Base-by-base conservation (phyloP, 768 basidiomycete genomes). In the Candolleomyces efflorescens region DNA sequence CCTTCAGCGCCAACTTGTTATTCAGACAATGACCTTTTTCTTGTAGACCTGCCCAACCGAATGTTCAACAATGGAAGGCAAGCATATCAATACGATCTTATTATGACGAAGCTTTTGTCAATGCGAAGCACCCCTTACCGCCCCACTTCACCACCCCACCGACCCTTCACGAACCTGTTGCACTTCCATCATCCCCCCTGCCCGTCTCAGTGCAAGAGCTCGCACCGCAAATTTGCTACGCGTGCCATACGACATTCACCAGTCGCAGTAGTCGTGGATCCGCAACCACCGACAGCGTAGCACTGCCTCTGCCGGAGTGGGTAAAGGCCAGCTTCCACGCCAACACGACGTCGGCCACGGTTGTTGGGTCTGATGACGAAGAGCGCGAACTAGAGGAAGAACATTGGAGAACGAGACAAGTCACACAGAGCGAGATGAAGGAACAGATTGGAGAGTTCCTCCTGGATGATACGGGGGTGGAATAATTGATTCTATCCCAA, bases 11-110 rank as follows among this genome's bases (percentile, higher is more conserved):
- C 22, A 10, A 11, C 24, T 22, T 9, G 41, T 18, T 53, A 27
- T 24, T 15, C 43, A 37, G 23, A 10, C 37, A 23, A 10, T 37
- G 5, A 32, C 38, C 18, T 56, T 17, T 54, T 64, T 2, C 44
- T 1, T 32, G 20, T 59, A 92, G 90, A 51, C 86, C 86, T 23
- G 76, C 80, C 2, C 89, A 90, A 62, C 73, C 68, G 12, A 84
- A 81, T 15, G 75, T 87, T 15, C 85, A 86, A 65, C 82, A 79
- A 37, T 92, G 91, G 91, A 91, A 89, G 66, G 68, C 79, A 0
- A 79, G 78, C 36, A 91, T 89, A 68, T 86, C 91, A 4, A 87
- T 91, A 58, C 82, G 86, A 53, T 79, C 85, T 0, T 79, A 79
- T 48, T 63, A 67, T 18, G 71, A 72, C 57, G 56, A 59, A 27